Evolutionary conservation across 441 rosid genomes (phyloP).

Genomic region (Gossypium davidsonii): DNA sequence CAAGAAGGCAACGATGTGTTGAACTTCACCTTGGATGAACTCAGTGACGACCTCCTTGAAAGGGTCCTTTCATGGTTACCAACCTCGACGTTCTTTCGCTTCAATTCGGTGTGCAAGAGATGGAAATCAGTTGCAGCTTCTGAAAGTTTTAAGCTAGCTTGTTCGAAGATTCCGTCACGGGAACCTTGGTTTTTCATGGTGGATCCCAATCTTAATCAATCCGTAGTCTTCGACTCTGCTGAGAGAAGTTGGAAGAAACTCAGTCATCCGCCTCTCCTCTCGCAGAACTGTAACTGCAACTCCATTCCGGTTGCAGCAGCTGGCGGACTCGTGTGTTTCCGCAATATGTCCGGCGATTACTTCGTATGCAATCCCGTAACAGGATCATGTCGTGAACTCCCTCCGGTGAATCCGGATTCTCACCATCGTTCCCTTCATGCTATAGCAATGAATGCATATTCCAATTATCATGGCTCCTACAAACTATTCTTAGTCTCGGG

Average conservation of each 20-base stretch:
- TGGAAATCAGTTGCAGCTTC: conserved; percentile 64
- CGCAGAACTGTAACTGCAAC: conserved; percentile 14
- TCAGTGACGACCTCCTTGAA: conserved; percentile 74
- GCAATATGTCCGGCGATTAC: conserved; percentile 38
- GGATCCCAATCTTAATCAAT: conserved; percentile 25
- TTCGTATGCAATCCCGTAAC: conserved; percentile 59
- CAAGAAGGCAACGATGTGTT: conserved; percentile 24
- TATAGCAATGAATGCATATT: conserved; percentile 45
- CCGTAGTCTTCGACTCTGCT: conserved; percentile 57
- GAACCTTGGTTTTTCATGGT: conserved; percentile 91
- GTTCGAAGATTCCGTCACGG: conserved; percentile 55
- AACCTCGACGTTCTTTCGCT: conserved; percentile 52
- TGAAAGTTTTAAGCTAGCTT: conserved; percentile 65
- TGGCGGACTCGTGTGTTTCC: conserved; percentile 70
- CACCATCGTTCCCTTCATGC: conserved; percentile 50
- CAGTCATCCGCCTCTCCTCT: conserved; percentile 27
- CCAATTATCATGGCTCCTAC: conserved; percentile 29
- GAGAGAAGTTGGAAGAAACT: conserved; percentile 64
- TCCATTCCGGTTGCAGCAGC: conserved; percentile 75
- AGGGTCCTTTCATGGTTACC: conserved; percentile 82
- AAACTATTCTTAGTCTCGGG: conserved; percentile 61
- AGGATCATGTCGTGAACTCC: conserved; percentile 45
- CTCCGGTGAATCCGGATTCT: conserved; percentile 23
- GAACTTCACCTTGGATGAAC: conserved; percentile 49
- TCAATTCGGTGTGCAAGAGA: conserved; percentile 73